Base-by-base conservation (phyloP, 2,329 filamentous ascomycete species). In the Scedosporium apiospermum region DNA sequence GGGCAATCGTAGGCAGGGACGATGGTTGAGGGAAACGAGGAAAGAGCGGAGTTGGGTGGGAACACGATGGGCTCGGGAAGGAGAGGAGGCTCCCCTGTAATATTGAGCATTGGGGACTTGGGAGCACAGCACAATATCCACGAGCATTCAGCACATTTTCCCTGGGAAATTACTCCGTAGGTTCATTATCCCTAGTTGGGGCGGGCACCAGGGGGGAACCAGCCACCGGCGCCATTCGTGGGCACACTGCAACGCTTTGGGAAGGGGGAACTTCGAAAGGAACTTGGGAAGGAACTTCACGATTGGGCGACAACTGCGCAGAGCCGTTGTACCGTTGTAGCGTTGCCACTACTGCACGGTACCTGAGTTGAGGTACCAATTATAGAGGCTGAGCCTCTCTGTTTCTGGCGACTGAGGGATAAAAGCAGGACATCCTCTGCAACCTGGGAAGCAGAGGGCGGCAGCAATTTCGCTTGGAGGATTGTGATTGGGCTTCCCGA, bases 1-100 rank as follows among this genome's bases (percentile, higher is more conserved):
- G 4, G 34, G n/a, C 7, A 34, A 61, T 34, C 53, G 34, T 58
- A 34, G 34, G 44, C 60, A 18, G 58, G 21, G 60, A 61, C 44
- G 59, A 61, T 51, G 59, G 34, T 23, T 41, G 23, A 21, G 27
- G 26, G 23, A 62, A 62, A 62, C 30, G n/a, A 59, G 18, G 30
- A 34, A 42, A 42, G 57, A 42, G 41, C 30, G 57, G n/a, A 26
- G 38, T 10, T 42, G 38, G 34, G 34, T 41, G 57, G 34, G 57
- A 42, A 21, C 34, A 34, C 21, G 53, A 18, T 6, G 60, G 55
- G 60, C 34, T 42, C 34, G 30, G 30, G 49, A 55, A 55, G 53
- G 53, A 46, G 51, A 57, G 34, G 51, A 55, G 27, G 18, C 27
- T 53, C 59, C 51, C 51, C 51, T 26, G 51, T 27, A 55, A 27